phyloP scores from a whole-genome alignment of 768 basidiomycete species.

The Termitomyces sp. region DNA sequence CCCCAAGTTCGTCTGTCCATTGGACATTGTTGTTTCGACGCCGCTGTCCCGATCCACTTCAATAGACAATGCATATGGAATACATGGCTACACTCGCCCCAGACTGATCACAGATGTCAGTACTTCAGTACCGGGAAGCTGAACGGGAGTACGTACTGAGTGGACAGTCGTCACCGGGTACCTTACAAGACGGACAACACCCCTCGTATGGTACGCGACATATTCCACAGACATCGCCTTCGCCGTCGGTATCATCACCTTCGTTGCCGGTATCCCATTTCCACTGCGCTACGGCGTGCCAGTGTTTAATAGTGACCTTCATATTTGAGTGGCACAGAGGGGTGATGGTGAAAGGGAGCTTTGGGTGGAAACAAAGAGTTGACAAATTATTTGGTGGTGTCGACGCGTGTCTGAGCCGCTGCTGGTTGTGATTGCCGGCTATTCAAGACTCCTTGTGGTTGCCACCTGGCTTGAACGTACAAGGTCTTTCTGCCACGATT shows the following conservation, averaged over 20 bases:
- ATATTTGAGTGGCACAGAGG: constrained; percentile 29
- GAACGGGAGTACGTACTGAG: constrained; percentile 51
- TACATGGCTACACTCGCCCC: constrained; percentile 96
- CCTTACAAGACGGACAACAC: constrained; percentile 93
- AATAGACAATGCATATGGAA: constrained; percentile 99
- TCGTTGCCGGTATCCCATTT: constrained; percentile 62
- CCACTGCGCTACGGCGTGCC: constrained; percentile 89
- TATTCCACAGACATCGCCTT: constrained; percentile 74
- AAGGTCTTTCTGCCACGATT: background rate
- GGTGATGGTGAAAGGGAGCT: background rate
- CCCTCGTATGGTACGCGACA: constrained; percentile 91
- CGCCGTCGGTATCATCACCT: constrained; percentile 39
- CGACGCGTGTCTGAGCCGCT: constrained; percentile 3
- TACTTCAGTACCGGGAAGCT: background rate
- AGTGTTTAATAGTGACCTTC: constrained; percentile 81
- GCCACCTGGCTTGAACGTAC: background rate
- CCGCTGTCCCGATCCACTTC: constrained; percentile 89
- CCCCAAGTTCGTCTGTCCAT: constrained; percentile 96
- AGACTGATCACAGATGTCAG: constrained; percentile 52
- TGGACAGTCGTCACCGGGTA: constrained; percentile 95
- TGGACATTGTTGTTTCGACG: constrained; percentile 96
- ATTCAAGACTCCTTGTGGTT: background rate
- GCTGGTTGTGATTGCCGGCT: constrained; percentile 1
- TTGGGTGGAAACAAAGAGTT: constrained; percentile 8
- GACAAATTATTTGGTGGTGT: constrained; percentile 14